Conservation (phyloP, 2,329 filamentous ascomycete genomes). For the Trichophyton rubrum region DNA sequence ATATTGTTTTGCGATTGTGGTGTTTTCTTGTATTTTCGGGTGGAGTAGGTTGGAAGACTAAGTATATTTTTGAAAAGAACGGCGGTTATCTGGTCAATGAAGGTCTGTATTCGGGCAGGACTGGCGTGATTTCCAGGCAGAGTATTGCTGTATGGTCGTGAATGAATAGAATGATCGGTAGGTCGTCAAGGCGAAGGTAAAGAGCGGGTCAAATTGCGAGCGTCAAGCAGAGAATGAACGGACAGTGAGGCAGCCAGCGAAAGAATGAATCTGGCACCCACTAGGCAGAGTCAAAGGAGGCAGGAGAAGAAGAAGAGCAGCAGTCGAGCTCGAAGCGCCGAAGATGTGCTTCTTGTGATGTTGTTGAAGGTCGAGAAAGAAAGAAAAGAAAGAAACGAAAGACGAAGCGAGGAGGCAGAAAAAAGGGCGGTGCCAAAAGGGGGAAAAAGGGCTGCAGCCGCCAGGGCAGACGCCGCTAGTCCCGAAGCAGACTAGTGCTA, state of each 20-base stretch:
- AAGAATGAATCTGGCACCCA: conserved; percentile 52
- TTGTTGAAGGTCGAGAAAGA: conserved; percentile 6
- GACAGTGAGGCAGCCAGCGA: conserved; percentile 44
- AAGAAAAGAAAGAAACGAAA: conserved; percentile 13
- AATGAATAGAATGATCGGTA: too few relatives aligned
- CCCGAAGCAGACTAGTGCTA: neutral
- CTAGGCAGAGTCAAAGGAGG: conserved; percentile 19
- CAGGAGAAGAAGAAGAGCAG: conserved; percentile 8
- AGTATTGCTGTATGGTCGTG: too few relatives aligned
- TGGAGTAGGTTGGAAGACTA: too few relatives aligned
- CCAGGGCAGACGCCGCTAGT: conserved; percentile 1
- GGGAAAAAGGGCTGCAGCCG: neutral
- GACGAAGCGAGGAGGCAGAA: neutral
- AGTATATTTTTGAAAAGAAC: too few relatives aligned
- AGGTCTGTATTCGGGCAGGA: neutral
- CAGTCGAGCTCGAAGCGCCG: conserved; percentile 1
- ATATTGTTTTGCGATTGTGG: conserved; percentile 17
- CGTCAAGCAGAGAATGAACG: conserved; percentile 29
- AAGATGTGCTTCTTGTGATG: neutral
- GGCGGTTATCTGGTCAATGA: neutral
- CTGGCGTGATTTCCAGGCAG: conserved; percentile 3
- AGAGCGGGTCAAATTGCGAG: conserved; percentile 11
- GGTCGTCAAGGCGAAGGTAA: neutral
- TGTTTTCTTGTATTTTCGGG: neutral
- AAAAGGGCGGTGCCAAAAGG: neutral